Base-by-base conservation (phyloP, 2,329 filamentous ascomycete genomes). In the Cladobotryum mycophilum region DNA sequence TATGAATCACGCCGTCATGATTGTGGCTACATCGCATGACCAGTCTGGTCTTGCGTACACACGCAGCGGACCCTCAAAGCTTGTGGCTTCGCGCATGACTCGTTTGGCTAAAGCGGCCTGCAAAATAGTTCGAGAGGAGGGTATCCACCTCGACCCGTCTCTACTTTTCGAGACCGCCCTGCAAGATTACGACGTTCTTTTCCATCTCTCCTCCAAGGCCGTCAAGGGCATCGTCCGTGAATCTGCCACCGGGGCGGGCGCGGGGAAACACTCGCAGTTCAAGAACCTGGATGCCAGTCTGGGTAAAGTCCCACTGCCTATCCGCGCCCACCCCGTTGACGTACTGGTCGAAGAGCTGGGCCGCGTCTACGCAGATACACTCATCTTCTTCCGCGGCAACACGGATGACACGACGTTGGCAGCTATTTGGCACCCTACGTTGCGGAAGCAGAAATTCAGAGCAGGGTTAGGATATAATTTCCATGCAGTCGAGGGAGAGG, bases 21-120 rank as follows among this genome's bases (percentile, higher is more conserved):
- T 96, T 61, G 86, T 86, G 4, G 89, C 89, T 2, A 90, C 89
- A 0, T 86, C 88, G 48, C 73, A 88, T 55, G 90, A 96, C 60
- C 70, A 73, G 5, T 86, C 86, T 35, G 93, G 93, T 3, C 81
- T 85, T 8, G 86, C 85, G 1, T 97, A 89, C 78, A 96, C 89
- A 46, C 78, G 79, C 49, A 73, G 75, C 44, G 70, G 72, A 1
- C 91, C 92, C 0, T 82, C 86, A 12, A 91, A 88, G 65, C 88
- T 97, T 45, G 82, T 92, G 25, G 92, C 91, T 12, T 81, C 84
- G 13, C 83, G 93, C 37, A 86, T 97, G 79, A 90, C 87, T 0
- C 81, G 81, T 4, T 75, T 99, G 2, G 89, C 92, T 6, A 84
- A 85, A 58, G 87, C 89, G 3, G 89, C 89, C 11, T 80, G 80